These are phyloP conservation scores for Dioscorea cayenensis DNA, from an alignment of 116 monocot genomes.

Conservation along the genomic window DNA sequence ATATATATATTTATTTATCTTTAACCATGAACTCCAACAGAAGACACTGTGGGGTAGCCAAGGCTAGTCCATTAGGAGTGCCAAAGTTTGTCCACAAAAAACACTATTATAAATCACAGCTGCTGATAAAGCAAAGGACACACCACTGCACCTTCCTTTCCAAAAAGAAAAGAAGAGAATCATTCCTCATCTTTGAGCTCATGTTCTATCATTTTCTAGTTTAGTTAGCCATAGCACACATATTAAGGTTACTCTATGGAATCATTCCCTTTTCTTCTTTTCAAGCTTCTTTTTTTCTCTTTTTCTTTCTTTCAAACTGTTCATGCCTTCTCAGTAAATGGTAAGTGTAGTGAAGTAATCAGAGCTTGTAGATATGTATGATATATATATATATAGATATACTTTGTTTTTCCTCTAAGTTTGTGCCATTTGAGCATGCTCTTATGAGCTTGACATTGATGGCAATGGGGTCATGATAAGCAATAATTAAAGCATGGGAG, in stretches of 20 bases:
- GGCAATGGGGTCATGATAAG: too few relatives aligned
- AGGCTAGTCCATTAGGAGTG: not conserved
- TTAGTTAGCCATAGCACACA: not conserved
- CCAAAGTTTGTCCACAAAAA: not conserved
- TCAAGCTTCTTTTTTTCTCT: not conserved
- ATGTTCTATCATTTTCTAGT: not conserved
- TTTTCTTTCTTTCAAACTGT: not conserved
- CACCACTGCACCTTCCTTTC: not conserved
- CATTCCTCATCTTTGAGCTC: not conserved
- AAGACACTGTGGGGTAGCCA: not conserved
- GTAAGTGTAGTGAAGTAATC: too few relatives aligned
- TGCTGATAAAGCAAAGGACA: conserved; percentile 1
- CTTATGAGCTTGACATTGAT: too few relatives aligned
- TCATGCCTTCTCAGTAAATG: too few relatives aligned
- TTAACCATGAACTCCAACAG: not conserved
- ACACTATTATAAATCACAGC: not conserved
- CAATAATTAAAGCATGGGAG: too few relatives aligned
- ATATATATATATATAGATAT: too few relatives aligned
- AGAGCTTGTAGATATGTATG: too few relatives aligned
- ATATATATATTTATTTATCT: not conserved
- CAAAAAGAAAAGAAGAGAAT: not conserved
- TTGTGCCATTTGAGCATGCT: too few relatives aligned
- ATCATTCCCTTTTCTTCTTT: not conserved
- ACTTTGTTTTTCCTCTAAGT: too few relatives aligned
- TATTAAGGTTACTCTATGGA: not conserved